Percentiles rank a stretch among this genome's conserved stretches.
phyloP scores from a whole-genome alignment of 1,139 yeast genomes.

The Protomyces arabidopsidicola region DNA sequence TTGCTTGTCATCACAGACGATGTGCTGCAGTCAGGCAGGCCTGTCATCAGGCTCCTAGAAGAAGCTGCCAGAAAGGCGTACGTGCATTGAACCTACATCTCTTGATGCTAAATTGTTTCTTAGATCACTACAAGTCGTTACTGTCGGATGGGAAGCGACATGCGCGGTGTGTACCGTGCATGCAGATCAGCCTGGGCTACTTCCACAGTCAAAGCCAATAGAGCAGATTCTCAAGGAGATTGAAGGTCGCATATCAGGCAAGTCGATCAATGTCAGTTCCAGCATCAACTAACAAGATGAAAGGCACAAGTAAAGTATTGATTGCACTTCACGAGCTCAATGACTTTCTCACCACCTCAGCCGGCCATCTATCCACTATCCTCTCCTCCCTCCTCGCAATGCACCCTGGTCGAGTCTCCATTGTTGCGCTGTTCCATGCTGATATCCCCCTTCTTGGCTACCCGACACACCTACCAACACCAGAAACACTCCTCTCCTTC shows the following conservation, averaged over 20 bases:
- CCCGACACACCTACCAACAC: constrained; percentile 16
- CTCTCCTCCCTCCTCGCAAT: constrained; percentile 13
- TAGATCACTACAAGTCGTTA: constrained; percentile 2
- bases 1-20: constrained; percentile 18
- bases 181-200: not conserved
- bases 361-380: constrained; percentile 17
- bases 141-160: constrained; percentile 4
- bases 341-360: constrained; percentile 18
- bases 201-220: constrained; percentile 1
- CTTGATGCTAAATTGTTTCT: not conserved
- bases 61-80: constrained; percentile 2
- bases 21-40: constrained; percentile 6
- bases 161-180: constrained; percentile 20
- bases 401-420: constrained; percentile 11
- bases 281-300: not conserved
- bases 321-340: constrained; percentile 12
- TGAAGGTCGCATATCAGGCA: not conserved
- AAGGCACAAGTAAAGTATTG: constrained; percentile 1
- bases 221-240: constrained; percentile 13
- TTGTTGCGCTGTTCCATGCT: constrained; percentile 9
- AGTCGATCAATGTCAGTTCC: not conserved
- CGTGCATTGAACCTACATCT: not conserved
- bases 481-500: constrained; percentile 17
- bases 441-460: constrained; percentile 12
- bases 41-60: not conserved